Evolutionary conservation across 2,329 filamentous ascomycete genomes (phyloP).

Genomic region (Epichloe gansuensis): DNA sequence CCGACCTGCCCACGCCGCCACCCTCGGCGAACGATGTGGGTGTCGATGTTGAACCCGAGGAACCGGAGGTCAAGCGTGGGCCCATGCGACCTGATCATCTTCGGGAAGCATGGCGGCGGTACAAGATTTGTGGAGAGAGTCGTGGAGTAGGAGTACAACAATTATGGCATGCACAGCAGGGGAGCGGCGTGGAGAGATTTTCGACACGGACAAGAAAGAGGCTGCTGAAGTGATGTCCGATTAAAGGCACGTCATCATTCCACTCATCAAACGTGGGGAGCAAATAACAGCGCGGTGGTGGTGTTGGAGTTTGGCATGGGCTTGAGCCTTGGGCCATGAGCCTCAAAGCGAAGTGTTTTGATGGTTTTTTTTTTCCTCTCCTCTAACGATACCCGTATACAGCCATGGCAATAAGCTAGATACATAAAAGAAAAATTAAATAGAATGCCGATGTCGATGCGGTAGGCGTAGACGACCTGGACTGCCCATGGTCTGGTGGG

Average conservation of each 20-base stretch:
- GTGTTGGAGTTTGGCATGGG: not conserved
- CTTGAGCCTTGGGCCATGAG: not conserved
- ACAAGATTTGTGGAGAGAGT: slow-evolving; percentile 50
- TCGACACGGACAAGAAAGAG: slow-evolving; percentile 38
- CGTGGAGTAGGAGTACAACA: slow-evolving; percentile 48
- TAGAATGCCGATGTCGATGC: too few relatives aligned
- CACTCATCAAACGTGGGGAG: too few relatives aligned
- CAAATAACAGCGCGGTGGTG: not conserved
- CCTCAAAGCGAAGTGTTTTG: not conserved
- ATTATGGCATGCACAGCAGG: slow-evolving; percentile 49
- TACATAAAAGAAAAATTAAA: not conserved
- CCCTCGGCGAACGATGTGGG: slow-evolving; percentile 20
- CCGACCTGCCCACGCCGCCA: slow-evolving; percentile 35
- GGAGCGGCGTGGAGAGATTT: slow-evolving; percentile 48
- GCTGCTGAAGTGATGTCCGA: slow-evolving; percentile 35
- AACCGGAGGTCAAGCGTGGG: slow-evolving; percentile 26
- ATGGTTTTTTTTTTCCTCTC: not conserved
- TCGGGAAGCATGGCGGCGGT: slow-evolving; percentile 58
- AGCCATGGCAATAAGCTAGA: not conserved
- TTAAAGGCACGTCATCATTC: not conserved
- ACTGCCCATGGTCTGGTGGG: too few relatives aligned
- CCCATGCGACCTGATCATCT: slow-evolving; percentile 65
- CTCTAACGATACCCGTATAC: slow-evolving; percentile 2
- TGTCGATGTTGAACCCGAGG: slow-evolving; percentile 19
- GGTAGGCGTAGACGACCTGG: too few relatives aligned